Evolutionary conservation across 1,284 basidiomycete species (phyloP).

Genomic region (Hypsizygus ulmarius): DNA sequence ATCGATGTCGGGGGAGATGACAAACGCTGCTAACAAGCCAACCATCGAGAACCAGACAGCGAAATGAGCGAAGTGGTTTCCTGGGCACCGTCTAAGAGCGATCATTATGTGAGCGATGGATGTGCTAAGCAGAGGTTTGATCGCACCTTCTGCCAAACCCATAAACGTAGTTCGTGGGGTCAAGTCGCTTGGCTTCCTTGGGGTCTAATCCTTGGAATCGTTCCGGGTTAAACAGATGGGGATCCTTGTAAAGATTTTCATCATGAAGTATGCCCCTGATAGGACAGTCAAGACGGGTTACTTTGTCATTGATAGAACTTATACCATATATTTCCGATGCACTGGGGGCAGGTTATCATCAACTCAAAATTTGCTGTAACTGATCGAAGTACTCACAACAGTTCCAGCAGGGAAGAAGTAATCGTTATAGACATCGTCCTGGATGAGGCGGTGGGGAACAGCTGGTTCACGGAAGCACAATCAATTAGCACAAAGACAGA

Average conservation of each 20-base stretch:
- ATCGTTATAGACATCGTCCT: conserved; percentile 14
- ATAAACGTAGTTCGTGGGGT: conserved; percentile 17
- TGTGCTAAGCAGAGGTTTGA: not conserved
- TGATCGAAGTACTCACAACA: conserved; percentile 7
- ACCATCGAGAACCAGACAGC: conserved; percentile 18
- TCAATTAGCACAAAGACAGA: not conserved
- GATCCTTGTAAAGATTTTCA: conserved; percentile 12
- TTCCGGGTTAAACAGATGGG: conserved; percentile 13
- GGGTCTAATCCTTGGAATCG: conserved; percentile 14
- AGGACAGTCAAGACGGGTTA: not conserved
- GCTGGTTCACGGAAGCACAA: conserved; percentile 1
- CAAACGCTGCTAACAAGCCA: conserved; percentile 12
- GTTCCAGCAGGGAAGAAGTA: conserved; percentile 14
- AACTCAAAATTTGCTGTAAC: not conserved
- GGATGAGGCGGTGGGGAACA: conserved; percentile 16
- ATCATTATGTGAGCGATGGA: not conserved
- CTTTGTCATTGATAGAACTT: not conserved
- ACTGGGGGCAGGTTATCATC: conserved; percentile 1
- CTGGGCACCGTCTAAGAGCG: conserved; percentile 14
- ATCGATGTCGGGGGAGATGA: conserved; percentile 15
- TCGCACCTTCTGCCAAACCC: conserved; percentile 18
- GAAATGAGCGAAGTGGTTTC: conserved; percentile 18
- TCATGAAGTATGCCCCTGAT: conserved; percentile 18
- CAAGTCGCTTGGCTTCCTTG: conserved; percentile 12
- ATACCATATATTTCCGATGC: conserved; percentile 19